These are phyloP conservation scores for Cenchrus americanus DNA, from an alignment of 176 grass and related monocot genomes.

Conservation along the genomic window DNA sequence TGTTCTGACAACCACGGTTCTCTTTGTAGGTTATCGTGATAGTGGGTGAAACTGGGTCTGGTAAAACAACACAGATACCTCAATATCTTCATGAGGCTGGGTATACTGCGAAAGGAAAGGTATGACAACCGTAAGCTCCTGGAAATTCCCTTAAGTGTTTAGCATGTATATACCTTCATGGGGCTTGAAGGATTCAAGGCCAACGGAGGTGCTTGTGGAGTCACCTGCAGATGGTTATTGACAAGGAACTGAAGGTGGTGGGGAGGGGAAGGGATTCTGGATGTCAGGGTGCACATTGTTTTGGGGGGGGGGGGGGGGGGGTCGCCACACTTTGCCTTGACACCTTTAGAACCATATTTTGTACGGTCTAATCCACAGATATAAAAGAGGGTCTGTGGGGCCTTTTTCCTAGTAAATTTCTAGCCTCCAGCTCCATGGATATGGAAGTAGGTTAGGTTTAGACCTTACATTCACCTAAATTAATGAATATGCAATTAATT, in stretches of 20 bases:
- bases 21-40: slow-evolving; percentile 82
- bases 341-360: no score
- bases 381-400: slow-evolving; percentile 12
- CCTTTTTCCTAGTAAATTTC: not conserved
- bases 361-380: not conserved
- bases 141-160: not conserved
- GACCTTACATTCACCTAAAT: not conserved
- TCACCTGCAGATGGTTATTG: no score
- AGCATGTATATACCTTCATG: not conserved
- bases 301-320: no score
- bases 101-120: slow-evolving; percentile 78
- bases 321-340: no score
- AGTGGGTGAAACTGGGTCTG: slow-evolving; percentile 97
- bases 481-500: no score
- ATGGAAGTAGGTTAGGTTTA: slow-evolving; percentile 10
- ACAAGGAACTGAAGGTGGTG: no score
- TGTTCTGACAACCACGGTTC: not conserved
- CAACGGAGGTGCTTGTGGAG: no score
- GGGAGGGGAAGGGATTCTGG: no score
- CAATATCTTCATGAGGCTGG: slow-evolving; percentile 98
- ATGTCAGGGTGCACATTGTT: no score
- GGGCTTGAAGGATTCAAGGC: no score
- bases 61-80: slow-evolving; percentile 97
- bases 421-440: not conserved
- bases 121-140: slow-evolving; percentile 9